Percentiles rank a stretch among this genome's conserved stretches.
Evolutionary conservation across 2,329 filamentous ascomycete genomes (phyloP).

Genomic region (Cytospora mali): DNA sequence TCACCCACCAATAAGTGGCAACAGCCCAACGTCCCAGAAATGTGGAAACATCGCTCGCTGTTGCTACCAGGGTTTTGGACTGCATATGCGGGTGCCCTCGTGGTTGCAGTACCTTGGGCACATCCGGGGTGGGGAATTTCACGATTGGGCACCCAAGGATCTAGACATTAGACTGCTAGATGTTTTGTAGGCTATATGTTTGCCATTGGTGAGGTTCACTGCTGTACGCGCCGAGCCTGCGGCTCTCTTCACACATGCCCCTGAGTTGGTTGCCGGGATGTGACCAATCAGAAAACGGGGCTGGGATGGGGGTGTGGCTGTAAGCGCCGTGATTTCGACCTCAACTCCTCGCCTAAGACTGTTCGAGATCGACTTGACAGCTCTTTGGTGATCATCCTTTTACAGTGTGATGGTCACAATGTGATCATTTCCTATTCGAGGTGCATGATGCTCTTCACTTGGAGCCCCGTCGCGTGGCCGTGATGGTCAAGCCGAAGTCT

Average conservation of each 20-base stretch:
- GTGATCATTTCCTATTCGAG: not conserved
- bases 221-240: conserved; percentile 25
- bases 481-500: not conserved
- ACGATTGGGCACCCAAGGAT: conserved; percentile 18
- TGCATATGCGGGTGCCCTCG: conserved; percentile 18
- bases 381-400: not conserved
- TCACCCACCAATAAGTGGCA: conserved; percentile 1
- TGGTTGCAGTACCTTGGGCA: conserved; percentile 16
- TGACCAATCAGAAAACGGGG: conserved; percentile 11
- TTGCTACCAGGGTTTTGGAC: conserved; percentile 21
- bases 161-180: conserved; percentile 12
- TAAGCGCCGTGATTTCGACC: conserved; percentile 25
- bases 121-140: not conserved
- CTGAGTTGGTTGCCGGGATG: conserved; percentile 6
- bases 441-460: not conserved
- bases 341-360: not conserved
- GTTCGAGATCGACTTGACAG: not conserved
- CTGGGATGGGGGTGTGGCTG: conserved; percentile 1
- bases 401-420: not conserved
- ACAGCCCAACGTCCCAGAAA: conserved; percentile 1
- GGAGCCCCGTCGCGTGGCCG: no score
- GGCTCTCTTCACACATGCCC: conserved; percentile 23
- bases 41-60: conserved; percentile 9
- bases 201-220: conserved; percentile 21
- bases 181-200: conserved; percentile 6